Percentiles rank a stretch among this genome's conserved stretches.
phyloP scores from a whole-genome alignment of 257 asterid species.

The Scutellaria baicalensis region DNA sequence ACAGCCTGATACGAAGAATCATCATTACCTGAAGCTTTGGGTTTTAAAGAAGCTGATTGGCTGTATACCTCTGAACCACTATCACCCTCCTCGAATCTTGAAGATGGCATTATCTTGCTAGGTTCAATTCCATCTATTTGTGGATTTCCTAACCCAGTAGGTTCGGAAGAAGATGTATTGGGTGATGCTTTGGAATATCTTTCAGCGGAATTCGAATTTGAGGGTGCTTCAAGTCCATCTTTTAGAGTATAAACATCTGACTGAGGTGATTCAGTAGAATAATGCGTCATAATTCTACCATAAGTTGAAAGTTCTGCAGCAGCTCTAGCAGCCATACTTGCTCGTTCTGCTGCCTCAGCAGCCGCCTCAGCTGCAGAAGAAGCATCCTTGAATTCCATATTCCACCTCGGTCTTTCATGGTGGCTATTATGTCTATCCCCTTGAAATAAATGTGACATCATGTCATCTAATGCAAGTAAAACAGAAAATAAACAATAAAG shows the following conservation, averaged over 20 bases:
- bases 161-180: slow-evolving; percentile 19
- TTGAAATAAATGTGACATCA: slow-evolving; percentile 25
- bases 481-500: slow-evolving; percentile 10
- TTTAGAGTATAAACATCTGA: slow-evolving; percentile 20
- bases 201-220: slow-evolving; percentile 20
- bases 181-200: slow-evolving; percentile 27
- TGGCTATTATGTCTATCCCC: slow-evolving; percentile 28
- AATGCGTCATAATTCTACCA: slow-evolving; percentile 31
- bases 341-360: slow-evolving; percentile 86
- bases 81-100: slow-evolving; percentile 23
- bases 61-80: slow-evolving; percentile 25
- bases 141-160: slow-evolving; percentile 24
- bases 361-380: slow-evolving; percentile 89
- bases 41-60: slow-evolving; percentile 23
- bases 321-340: slow-evolving; percentile 88
- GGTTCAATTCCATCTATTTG: slow-evolving; percentile 15
- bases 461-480: slow-evolving; percentile 22
- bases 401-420: slow-evolving; percentile 40
- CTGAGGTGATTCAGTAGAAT: slow-evolving; percentile 30
- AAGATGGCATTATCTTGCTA: slow-evolving; percentile 19
- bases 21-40: slow-evolving; percentile 32
- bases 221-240: slow-evolving; percentile 27
- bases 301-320: slow-evolving; percentile 73
- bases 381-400: slow-evolving; percentile 87
- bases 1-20: slow-evolving; percentile 19